A percentile compares a stretch with the other conserved stretches of the same genome.
phyloP scores from a whole-genome alignment of 345 rosid species.

The Salix viminalis region DNA sequence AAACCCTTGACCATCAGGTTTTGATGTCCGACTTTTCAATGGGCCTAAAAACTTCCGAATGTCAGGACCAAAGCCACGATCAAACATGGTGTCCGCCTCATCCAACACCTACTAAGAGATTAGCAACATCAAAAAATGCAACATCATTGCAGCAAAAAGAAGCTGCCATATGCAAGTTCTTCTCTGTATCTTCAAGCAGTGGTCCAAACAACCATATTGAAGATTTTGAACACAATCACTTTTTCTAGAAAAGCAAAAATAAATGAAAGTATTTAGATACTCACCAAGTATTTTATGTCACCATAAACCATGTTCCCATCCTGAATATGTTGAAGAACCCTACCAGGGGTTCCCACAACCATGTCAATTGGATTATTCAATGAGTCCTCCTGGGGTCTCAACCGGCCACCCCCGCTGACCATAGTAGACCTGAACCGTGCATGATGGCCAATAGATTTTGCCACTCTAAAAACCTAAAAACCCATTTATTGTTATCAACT shows the following conservation, averaged over 20 bases:
- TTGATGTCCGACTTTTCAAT: conserved; percentile 63
- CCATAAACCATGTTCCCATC: conserved; percentile 96
- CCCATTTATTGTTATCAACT: conserved; percentile 6
- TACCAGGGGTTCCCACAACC: conserved; percentile 95
- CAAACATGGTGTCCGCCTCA: conserved; percentile 99
- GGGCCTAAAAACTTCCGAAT: conserved; percentile 86
- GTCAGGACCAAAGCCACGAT: conserved; percentile 95
- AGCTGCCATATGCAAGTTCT: not conserved
- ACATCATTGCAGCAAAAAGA: not conserved
- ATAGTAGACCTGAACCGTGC: conserved; percentile 83
- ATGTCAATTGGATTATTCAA: conserved; percentile 78
- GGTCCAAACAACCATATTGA: not conserved
- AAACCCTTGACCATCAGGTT: conserved; percentile 64
- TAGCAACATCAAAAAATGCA: conserved; percentile 19
- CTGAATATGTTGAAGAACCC: conserved; percentile 89
- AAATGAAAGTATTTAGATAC: not conserved
- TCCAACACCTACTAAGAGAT: conserved; percentile 66
- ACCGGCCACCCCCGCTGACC: conserved; percentile 88
- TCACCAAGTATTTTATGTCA: conserved; percentile 75
- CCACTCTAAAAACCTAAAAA: conserved; percentile 77
- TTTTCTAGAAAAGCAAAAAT: not conserved
- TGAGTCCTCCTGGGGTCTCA: conserved; percentile 87
- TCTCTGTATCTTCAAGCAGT: not conserved
- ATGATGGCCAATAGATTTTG: conserved; percentile 86
- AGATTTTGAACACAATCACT: not conserved